Base-by-base conservation (phyloP, 208 protist species). In the Crithidia brevicula region DNA sequence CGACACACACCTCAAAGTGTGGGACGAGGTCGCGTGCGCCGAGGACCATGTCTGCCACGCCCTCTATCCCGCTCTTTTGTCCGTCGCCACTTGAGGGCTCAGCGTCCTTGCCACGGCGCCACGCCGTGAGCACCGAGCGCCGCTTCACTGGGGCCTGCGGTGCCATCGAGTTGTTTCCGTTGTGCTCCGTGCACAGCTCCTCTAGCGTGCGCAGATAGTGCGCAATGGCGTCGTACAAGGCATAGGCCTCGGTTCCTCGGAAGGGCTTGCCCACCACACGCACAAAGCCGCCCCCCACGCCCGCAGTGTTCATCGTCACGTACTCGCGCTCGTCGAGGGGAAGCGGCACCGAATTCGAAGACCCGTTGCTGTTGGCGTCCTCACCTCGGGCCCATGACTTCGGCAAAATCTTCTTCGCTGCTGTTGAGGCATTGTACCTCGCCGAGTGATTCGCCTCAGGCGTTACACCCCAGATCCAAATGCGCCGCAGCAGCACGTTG, bases 181-280 rank as follows among this genome's bases (percentile, higher is more conserved):
- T 25, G 60, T 74, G 60, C 71, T 77, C 57, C 36, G 40, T 59
- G 66, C 60, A 69, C 28, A 81, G 52, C 25, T 77, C 69, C 25
- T 64, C 63, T 23, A 81, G 45, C 16, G 62, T 74, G 53, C 46
- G 49, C 20, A 91, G 70, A 73, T 91, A 91, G 51, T 82, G 54
- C 28, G 51, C 69, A 18, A 88, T 68, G 52, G 81, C 81, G 54
- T 91, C 85, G 71, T 84, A 91, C 31, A 91, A 61, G 11, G 81
- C 82, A 42, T 79, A 86, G 8, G 67, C 74, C 68, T 91, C 85
- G 7, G 63, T 34, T 4, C 60, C 47, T 25, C 65, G 45, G 58
- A 88, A 88, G 9, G 81, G 75, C 1, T 74, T 30, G 20, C 78
- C 73, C 20, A 47, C 45, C 5, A 51, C 52, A 6, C 25, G 38